Conservation (phyloP, 2,329 filamentous ascomycete genomes). For the Fusarium haematococcum region DNA sequence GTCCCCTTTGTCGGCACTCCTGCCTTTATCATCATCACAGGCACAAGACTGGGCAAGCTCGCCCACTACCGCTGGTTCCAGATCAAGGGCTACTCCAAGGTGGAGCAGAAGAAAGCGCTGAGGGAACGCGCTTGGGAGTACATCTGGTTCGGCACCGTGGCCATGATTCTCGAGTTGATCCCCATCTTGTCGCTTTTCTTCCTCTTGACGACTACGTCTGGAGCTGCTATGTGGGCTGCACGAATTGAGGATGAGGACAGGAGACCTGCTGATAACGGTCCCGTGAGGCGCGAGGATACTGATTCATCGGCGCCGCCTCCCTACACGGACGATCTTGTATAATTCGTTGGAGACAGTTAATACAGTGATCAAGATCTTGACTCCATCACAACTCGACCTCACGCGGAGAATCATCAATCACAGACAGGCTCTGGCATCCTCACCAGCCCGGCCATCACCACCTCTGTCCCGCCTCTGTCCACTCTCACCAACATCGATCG, state of each 20-base stretch:
- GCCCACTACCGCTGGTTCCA: conserved; percentile 93
- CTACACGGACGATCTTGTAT: conserved; percentile 46
- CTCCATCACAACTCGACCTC: background rate
- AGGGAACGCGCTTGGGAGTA: conserved; percentile 81
- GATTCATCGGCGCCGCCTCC: conserved; percentile 40
- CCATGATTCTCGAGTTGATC: conserved; percentile 86
- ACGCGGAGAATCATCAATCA: background rate
- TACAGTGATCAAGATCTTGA: background rate
- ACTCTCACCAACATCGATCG: background rate
- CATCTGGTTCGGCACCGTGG: conserved; percentile 91
- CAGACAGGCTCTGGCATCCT: background rate
- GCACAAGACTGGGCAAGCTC: conserved; percentile 86
- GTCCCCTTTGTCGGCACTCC: conserved; percentile 86
- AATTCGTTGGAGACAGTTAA: background rate
- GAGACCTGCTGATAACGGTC: conserved; percentile 23
- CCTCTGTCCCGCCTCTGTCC: background rate
- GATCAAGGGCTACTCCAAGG: conserved; percentile 78
- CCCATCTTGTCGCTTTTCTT: conserved; percentile 95
- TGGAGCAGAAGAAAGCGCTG: conserved; percentile 78
- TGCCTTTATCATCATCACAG: conserved; percentile 88
- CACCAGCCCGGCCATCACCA: background rate
- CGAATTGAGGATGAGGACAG: conserved; percentile 74
- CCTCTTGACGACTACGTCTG: conserved; percentile 85
- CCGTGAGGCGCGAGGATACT: conserved; percentile 23
- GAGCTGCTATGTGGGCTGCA: conserved; percentile 87